Evolutionary conservation across 2,329 filamentous ascomycete species (phyloP), one percentile per base, ranked within the genome.

Genomic region (Arthrobotrys megalospora): DNA sequence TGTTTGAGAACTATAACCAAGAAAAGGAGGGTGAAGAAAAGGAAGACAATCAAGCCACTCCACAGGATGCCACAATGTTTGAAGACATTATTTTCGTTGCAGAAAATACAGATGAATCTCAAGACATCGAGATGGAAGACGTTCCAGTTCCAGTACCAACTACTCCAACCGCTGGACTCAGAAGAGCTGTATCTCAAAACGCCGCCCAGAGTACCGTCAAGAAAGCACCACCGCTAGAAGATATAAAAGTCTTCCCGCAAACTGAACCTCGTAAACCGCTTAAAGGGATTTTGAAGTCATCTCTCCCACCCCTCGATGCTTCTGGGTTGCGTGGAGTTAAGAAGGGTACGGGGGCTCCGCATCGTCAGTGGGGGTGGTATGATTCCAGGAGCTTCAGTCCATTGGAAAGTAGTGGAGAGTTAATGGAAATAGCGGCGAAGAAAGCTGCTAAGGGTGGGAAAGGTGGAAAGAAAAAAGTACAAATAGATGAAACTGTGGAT

Each of bases 321-420:
- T 55, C 28, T n/a, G 43, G 32, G 6, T 47, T 71, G 6, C 47
- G 38, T 21, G 52, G 14, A 19, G 41, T 28, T 28, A 19, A 50
- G 7, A 43, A 43, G 34, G 47, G n/a, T 21, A 63, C 38, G 16
- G 64, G 19, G 16, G 67, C 62, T 3, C 36, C 58, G 1, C 73
- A 71, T 55, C 58, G 73, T 11, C 62, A 7, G 2, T 50, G 55
- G 19, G 67, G 48, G 4, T 77, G 73, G 73, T 77, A 77, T 47
- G 60, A 77, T 66, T 77, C 73, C 12, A 71, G 41, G 3, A 71
- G 66, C 28, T 77, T 77, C 16, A 77, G 73, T 48, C 60, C 73
- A 0, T 53, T 77, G 32, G 50, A 71, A 19, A 55, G 65, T 16
- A 58, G 47, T 21, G 48, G 47, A 4, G 65, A 69, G 53, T 41